Evolutionary conservation across 208 protist species (phyloP).

Genomic region (Porcisia deanei): DNA sequence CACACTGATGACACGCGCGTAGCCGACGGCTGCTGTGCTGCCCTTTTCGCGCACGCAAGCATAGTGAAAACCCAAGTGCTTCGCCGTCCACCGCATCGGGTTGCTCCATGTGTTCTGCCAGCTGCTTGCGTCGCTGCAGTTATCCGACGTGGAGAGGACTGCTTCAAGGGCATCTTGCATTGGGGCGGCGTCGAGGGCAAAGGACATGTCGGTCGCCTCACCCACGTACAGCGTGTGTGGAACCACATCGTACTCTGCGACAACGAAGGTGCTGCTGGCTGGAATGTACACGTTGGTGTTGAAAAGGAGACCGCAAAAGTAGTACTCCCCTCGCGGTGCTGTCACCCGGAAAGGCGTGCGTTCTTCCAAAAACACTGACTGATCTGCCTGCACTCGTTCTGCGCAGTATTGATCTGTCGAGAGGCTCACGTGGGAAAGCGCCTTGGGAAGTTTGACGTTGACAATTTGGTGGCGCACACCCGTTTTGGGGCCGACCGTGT

Average conservation of each 20-base stretch:
- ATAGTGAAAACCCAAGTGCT: slow-evolving; percentile 36
- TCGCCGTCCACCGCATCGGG: slow-evolving; percentile 17
- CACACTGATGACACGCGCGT: slow-evolving; percentile 36
- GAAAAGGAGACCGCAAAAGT: neutral
- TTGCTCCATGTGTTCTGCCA: slow-evolving; percentile 1
- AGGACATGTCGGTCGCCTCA: neutral
- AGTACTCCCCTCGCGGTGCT: neutral
- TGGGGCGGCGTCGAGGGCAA: neutral
- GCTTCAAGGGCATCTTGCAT: neutral
- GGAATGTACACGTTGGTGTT: neutral
- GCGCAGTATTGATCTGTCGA: neutral
- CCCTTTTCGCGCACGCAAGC: slow-evolving; percentile 34
- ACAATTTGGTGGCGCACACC: slow-evolving; percentile 11
- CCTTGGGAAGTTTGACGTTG: neutral
- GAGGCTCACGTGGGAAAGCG: neutral
- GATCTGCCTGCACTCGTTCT: neutral
- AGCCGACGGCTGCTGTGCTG: neutral
- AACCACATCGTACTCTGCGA: slow-evolving; percentile 11
- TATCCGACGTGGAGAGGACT: neutral
- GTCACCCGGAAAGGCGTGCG: neutral
- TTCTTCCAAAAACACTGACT: too few species aligned
- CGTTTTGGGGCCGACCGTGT: neutral
- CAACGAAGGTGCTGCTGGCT: slow-evolving; percentile 1
- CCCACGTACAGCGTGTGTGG: slow-evolving; percentile 10
- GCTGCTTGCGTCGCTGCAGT: neutral